Evolutionary conservation across 805 yeast genomes (phyloP).

Genomic region (Pachysolen tannophilus): DNA sequence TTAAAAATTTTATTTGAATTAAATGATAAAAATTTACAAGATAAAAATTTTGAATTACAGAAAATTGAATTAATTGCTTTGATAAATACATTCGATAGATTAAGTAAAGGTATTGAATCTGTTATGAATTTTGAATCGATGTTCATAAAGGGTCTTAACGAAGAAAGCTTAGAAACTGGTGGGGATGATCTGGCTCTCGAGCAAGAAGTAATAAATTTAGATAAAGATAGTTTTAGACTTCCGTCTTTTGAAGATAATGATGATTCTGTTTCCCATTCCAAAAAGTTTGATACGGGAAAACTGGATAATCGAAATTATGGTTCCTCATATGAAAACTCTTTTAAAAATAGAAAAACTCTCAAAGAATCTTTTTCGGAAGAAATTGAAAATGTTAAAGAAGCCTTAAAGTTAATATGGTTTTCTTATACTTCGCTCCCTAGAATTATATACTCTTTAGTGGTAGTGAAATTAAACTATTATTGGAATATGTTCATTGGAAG

Average conservation of each 20-base stretch:
- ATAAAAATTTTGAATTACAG: slow-evolving; percentile 42
- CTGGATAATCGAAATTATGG: neutral
- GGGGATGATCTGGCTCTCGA: slow-evolving; percentile 13
- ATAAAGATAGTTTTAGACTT: slow-evolving; percentile 3
- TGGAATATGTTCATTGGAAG: slow-evolving; percentile 79
- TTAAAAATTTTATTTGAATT: slow-evolving; percentile 82
- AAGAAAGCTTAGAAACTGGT: slow-evolving; percentile 51
- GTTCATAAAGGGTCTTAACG: slow-evolving; percentile 46
- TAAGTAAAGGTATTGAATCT: slow-evolving; percentile 76
- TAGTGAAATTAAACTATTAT: slow-evolving; percentile 42
- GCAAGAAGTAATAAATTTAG: neutral
- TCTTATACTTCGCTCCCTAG: slow-evolving; percentile 70
- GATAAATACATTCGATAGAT: slow-evolving; percentile 85
- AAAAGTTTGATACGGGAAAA: neutral
- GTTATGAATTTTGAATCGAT: slow-evolving; percentile 61
- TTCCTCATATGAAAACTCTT: neutral
- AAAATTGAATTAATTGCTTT: slow-evolving; percentile 82
- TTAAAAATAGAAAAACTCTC: slow-evolving; percentile 8
- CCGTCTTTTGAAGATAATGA: neutral
- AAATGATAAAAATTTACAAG: slow-evolving; percentile 39
- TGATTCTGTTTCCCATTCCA: slow-evolving; percentile 1
- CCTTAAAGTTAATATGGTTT: slow-evolving; percentile 51
- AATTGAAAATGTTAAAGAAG: slow-evolving; percentile 43
- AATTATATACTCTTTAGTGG: slow-evolving; percentile 39
- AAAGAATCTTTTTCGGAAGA: slow-evolving; percentile 44